Percentiles rank a stretch among this genome's conserved stretches.
Conservation (phyloP, 148 eudicot species). For the Dysphania ambrosioides region DNA sequence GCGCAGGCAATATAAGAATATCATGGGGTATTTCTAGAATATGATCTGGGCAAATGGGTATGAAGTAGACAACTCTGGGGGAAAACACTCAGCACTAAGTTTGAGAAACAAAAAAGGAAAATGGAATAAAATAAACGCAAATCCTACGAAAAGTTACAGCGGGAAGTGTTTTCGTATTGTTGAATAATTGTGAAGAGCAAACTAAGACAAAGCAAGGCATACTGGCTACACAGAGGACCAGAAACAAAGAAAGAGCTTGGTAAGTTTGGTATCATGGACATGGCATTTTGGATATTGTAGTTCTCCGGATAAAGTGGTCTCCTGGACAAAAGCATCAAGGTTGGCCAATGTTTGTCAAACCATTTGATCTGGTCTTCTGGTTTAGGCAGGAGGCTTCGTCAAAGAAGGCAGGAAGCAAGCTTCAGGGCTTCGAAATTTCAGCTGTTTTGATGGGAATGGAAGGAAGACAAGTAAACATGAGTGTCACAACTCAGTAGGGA, state of each 20-base stretch:
- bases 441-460: conserved; percentile 83
- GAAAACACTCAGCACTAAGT: conserved; percentile 26
- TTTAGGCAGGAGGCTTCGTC: conserved; percentile 85
- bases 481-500: conserved; percentile 54
- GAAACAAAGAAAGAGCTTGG: conserved; percentile 49
- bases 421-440: conserved; percentile 81
- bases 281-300: conserved; percentile 62
- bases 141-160: conserved; percentile 28
- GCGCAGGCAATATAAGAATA: not conserved
- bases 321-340: conserved; percentile 68
- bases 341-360: conserved; percentile 63
- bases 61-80: conserved; percentile 22
- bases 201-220: conserved; percentile 36
- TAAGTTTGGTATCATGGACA: conserved; percentile 58
- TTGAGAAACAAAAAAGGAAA: conserved; percentile 17
- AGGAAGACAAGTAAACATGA: conserved; percentile 72
- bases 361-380: conserved; percentile 90
- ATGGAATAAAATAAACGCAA: conserved; percentile 19
- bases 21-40: conserved; percentile 14
- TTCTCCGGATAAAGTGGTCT: conserved; percentile 60
- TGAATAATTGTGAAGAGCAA: conserved; percentile 21
- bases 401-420: conserved; percentile 68
- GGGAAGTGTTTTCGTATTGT: conserved; percentile 16
- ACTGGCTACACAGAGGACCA: conserved; percentile 55
- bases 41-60: conserved; percentile 14